Evolutionary conservation across 768 basidiomycete species (phyloP), one percentile per base, ranked within the genome.

Genomic region (Amyloporia xantha): DNA sequence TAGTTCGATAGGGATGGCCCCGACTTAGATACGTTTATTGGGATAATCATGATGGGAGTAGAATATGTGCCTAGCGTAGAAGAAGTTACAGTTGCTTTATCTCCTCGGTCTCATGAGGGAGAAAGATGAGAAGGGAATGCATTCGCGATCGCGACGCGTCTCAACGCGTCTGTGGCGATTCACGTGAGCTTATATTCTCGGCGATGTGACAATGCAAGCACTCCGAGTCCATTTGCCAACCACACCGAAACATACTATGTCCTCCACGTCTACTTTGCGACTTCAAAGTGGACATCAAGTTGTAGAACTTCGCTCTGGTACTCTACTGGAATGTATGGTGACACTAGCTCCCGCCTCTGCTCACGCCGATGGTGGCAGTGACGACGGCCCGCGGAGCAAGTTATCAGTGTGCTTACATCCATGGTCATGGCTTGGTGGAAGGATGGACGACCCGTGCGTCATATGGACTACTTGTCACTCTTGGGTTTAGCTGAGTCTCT

Each of bases 371-470:
- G 27, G 36, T 21, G 19, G 45, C 41, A 21, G 21, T 10, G 2
- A 6, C 6, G 25, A 19, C 27, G 5, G 24, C 23, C 23, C 25
- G 19, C 11, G 10, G 10, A 71, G 65, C 24, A 81, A 77, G 52
- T 62, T 84, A 5, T 87, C 81, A 0, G 66, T 91, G n/a, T 81
- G 81, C 55, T 68, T 86, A 10, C 89, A 91, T 56, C 90, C 90
- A 5, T 91, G 88, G 88, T 82, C 84, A n/a, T 80, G 87, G 75
- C 72, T 91, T 0, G 88, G 89, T 1, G 89, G 88, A 13, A 72
- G 68, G 44, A 86, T 83, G 79, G 62, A 81, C 54, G 87, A 91
- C 57, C 77, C 82, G 89, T 91, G 62, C 59, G 86, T 73, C 48
- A 9, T 36, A 20, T 48, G n/a, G 4, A 6, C 41, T 37, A 33